Evolutionary conservation across 176 grass and related monocot genomes (phyloP).

Genomic region (bread wheat (Triticum aestivum)): DNA sequence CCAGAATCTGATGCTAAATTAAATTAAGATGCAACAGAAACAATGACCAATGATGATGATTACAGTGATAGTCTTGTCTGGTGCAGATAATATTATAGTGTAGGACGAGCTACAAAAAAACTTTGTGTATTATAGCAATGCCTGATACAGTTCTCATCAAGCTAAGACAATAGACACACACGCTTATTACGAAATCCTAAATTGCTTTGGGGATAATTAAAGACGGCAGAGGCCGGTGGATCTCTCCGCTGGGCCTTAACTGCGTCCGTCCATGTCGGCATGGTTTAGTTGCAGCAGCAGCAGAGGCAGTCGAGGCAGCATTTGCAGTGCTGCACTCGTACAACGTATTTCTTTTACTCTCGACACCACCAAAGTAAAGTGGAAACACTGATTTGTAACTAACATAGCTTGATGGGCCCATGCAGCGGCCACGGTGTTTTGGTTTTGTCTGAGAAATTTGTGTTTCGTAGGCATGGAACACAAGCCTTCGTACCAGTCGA

Average conservation of each 20-base stretch:
- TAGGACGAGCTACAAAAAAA: no score
- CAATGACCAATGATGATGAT: background rate
- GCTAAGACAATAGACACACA: background rate
- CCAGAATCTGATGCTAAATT: background rate
- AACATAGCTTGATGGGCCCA: no score
- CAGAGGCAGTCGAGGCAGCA: no score
- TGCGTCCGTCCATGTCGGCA: background rate
- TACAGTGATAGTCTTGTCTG: background rate
- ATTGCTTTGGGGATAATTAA: background rate
- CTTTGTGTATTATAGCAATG: background rate
- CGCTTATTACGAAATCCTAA: constrained; percentile 25
- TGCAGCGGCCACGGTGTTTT: no score
- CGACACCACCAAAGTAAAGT: background rate
- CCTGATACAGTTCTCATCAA: background rate
- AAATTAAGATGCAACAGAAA: background rate
- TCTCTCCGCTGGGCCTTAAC: background rate
- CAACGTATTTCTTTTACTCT: background rate
- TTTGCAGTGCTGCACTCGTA: no score
- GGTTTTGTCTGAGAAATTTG: no score
- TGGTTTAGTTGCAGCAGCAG: constrained; percentile 53
- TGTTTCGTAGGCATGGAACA: no score
- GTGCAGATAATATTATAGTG: background rate
- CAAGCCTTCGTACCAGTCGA: no score
- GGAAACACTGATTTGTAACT: background rate
- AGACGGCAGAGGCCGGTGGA: background rate